Conservation (phyloP, 179 eudicot species). For the Beta corolliflora region DNA sequence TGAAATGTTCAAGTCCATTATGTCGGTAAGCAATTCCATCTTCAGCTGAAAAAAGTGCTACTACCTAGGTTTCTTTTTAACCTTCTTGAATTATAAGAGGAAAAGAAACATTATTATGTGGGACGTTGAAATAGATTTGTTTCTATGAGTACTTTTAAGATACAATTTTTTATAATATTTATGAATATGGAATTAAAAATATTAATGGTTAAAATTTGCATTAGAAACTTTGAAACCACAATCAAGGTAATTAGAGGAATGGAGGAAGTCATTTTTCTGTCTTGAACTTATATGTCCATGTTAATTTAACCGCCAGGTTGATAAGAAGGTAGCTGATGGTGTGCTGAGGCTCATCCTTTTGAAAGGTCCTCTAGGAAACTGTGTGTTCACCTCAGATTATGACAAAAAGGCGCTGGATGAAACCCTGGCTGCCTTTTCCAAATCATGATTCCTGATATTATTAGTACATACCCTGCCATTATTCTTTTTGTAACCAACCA, state of each 20-base stretch:
- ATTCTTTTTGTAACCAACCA: background rate
- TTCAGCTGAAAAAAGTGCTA: background rate
- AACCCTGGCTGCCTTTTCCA: slow-evolving; percentile 80
- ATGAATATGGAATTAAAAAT: too few species aligned
- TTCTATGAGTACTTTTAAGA: too few species aligned
- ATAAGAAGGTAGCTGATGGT: slow-evolving; percentile 98
- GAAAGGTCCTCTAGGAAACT: slow-evolving; percentile 87
- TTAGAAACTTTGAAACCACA: too few species aligned
- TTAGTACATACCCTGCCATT: background rate
- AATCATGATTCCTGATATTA: slow-evolving; percentile 43
- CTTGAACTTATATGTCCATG: background rate
- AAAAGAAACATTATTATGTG: too few species aligned
- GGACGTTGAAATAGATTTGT: too few species aligned
- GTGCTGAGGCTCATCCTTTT: slow-evolving; percentile 88
- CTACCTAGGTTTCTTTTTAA: too few species aligned
- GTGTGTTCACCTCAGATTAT: slow-evolving; percentile 90
- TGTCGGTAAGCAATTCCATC: slow-evolving; percentile 71
- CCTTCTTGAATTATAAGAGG: too few species aligned
- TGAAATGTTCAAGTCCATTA: slow-evolving; percentile 88
- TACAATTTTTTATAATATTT: too few species aligned
- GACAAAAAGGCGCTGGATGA: slow-evolving; percentile 79
- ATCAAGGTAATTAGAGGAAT: background rate
- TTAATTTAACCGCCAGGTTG: slow-evolving; percentile 58
- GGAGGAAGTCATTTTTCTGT: background rate
- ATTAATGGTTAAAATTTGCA: too few species aligned